These are phyloP conservation scores for Manihot esculenta DNA, from an alignment of 441 rosid species.

Conservation along the genomic window DNA sequence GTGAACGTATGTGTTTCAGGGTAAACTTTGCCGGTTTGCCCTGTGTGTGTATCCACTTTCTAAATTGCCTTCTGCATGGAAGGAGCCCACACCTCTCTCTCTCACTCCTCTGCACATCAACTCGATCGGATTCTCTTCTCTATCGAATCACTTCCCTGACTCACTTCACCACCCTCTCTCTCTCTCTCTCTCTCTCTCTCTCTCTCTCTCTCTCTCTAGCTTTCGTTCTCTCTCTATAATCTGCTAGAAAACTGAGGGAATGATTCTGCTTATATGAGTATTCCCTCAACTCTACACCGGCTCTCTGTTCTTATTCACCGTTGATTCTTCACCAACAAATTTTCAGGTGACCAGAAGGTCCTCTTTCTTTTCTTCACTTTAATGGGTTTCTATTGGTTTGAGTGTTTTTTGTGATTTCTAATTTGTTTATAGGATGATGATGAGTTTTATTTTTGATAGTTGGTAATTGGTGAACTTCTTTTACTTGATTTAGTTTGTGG, in stretches of 20 bases:
- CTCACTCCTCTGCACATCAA: neutral
- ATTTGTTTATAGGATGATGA: neutral
- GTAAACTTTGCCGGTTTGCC: neutral
- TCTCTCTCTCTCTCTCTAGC: constrained; percentile 2
- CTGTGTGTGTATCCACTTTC: neutral
- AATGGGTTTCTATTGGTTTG: neutral
- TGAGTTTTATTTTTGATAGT: neutral
- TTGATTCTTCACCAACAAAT: neutral
- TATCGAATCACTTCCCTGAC: neutral
- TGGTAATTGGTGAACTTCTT: constrained; percentile 3
- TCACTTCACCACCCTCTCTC: neutral
- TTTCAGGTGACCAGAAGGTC: constrained; percentile 2
- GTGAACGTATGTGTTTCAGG: neutral
- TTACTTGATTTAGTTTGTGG: neutral
- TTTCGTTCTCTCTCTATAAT: constrained; percentile 11
- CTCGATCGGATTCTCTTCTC: neutral
- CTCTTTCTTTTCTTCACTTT: neutral
- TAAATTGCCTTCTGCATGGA: constrained; percentile 29
- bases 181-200: constrained; percentile 1
- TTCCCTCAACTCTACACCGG: constrained; percentile 20
- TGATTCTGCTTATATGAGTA: constrained; percentile 10
- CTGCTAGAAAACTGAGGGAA: neutral
- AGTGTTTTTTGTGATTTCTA: neutral
- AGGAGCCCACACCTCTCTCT: constrained; percentile 8
- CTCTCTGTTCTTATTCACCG: neutral